Evolutionary conservation across 768 basidiomycete genomes (phyloP), one percentile per base, ranked within the genome.

Genomic region (Mrakia hoshinonis): DNA sequence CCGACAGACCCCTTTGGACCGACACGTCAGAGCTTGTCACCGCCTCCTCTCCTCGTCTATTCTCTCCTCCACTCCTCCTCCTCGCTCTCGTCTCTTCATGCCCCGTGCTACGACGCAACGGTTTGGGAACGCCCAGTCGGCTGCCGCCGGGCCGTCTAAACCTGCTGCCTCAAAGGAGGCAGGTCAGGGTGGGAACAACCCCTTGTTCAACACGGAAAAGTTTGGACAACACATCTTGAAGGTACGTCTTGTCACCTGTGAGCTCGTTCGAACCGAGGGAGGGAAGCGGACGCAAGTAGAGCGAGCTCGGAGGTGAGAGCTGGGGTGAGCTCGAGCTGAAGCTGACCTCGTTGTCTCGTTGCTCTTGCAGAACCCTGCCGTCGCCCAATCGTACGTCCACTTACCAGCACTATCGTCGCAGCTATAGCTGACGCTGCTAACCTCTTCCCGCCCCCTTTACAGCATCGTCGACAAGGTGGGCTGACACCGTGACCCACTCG

Each of bases 181-280:
- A 36, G 67, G 66, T 62, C 70, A 70, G 49, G 67, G 70, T 24
- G 63, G 46, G 26, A 85, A 86, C n/a, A 92, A 92, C 76, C 92
- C 92, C 0, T 88, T 93, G 72, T 81, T 81, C 83, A 94, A 96
- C 77, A 96, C 93, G 3, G 90, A 91, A 77, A 84, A 90, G 75
- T 97, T 96, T 75, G 95, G 96, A 26, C 95, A 98, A 79, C 95
- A 99, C 81, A 98, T 99, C 75, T 84, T 98, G 73, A 97, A 95
- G 81, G 72, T 73, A 11, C 92, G 3, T 31, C 12, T 12, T 31
- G 15, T 55, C 2, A 29, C 26, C 2, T 24, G 11, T 31, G 5
- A 55, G 1, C 15, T 43, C 43, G 43, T 43, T 22, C 3, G 58
- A 60, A 1, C 29, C 4, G 58, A 1, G 36, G 11, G 55, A 24